Conservation (phyloP, 805 yeast species). For the Wickerhamomyces alni region DNA sequence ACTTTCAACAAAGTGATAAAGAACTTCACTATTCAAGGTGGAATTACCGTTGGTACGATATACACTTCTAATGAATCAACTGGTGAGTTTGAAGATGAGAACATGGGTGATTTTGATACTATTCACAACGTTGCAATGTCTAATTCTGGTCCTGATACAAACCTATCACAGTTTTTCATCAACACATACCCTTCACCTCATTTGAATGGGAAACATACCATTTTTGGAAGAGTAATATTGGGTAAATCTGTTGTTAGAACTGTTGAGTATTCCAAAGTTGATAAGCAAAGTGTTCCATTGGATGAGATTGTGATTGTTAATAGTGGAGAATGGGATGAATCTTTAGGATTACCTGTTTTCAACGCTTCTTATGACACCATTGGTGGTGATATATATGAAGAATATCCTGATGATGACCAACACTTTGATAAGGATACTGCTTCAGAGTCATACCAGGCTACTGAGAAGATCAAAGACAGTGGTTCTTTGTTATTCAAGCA, state of each 20-base stretch:
- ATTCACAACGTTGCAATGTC: conserved; percentile 61
- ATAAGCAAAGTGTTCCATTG: conserved; percentile 37
- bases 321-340: conserved; percentile 59
- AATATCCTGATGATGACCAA: conserved; percentile 69
- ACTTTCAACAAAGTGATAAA: conserved; percentile 58
- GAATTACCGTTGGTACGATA: conserved; percentile 50
- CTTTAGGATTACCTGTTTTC: conserved; percentile 48
- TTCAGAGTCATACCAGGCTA: conserved; percentile 42
- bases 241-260: conserved; percentile 70
- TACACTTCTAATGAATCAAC: conserved; percentile 24
- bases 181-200: conserved; percentile 68
- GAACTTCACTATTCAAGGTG: conserved; percentile 68
- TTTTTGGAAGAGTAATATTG: conserved; percentile 64
- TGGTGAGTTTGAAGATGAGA: conserved; percentile 53
- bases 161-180: conserved; percentile 67
- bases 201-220: conserved; percentile 66
- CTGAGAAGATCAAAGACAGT: conserved; percentile 55
- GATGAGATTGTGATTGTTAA: conserved; percentile 41
- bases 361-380: conserved; percentile 56
- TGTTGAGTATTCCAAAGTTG: conserved; percentile 45
- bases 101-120: conserved; percentile 35
- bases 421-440: conserved; percentile 54
- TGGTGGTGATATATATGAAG: conserved; percentile 72
- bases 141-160: conserved; percentile 45
- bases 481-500: conserved; percentile 56